These are phyloP conservation scores for Rossbeevera mucosa DNA, from an alignment of 768 basidiomycete genomes.

Conservation along the genomic window DNA sequence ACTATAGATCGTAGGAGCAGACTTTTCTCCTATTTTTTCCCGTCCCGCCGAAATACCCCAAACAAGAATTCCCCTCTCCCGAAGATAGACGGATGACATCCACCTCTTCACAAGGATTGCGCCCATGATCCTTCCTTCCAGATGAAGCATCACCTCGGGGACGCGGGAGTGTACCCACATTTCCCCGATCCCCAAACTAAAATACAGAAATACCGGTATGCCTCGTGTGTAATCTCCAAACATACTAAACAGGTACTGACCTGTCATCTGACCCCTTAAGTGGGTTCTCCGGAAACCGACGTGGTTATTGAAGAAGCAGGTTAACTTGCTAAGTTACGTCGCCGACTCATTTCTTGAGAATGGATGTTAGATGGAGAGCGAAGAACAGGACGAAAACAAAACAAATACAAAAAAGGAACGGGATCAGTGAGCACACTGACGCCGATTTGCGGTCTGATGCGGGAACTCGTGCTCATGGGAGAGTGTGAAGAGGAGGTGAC, in stretches of 20 bases:
- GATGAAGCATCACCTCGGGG: slow-evolving; percentile 29
- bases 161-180: slow-evolving; percentile 22
- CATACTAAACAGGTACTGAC: slow-evolving; percentile 10
- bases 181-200: slow-evolving; percentile 14
- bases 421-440: not conserved
- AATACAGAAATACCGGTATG: slow-evolving; percentile 5
- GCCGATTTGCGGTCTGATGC: not conserved
- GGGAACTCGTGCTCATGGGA: slow-evolving; percentile 37
- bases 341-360: slow-evolving; percentile 8
- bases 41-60: not conserved
- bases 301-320: slow-evolving; percentile 17
- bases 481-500: slow-evolving; percentile 36
- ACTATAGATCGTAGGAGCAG: not conserved
- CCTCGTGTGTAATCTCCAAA: slow-evolving; percentile 17
- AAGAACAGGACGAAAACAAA: not conserved
- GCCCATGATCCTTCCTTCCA: slow-evolving; percentile 19
- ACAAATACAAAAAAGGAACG: slow-evolving; percentile 7
- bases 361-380: slow-evolving; percentile 13
- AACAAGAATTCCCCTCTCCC: not conserved
- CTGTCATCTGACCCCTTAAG: slow-evolving; percentile 8
- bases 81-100: slow-evolving; percentile 1
- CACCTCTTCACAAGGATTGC: slow-evolving; percentile 3
- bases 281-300: slow-evolving; percentile 6
- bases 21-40: not conserved
- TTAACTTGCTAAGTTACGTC: slow-evolving; percentile 12